These are phyloP conservation scores for Cladophialophora immunda DNA, from an alignment of 2,329 filamentous ascomycete genomes.

Conservation along the genomic window DNA sequence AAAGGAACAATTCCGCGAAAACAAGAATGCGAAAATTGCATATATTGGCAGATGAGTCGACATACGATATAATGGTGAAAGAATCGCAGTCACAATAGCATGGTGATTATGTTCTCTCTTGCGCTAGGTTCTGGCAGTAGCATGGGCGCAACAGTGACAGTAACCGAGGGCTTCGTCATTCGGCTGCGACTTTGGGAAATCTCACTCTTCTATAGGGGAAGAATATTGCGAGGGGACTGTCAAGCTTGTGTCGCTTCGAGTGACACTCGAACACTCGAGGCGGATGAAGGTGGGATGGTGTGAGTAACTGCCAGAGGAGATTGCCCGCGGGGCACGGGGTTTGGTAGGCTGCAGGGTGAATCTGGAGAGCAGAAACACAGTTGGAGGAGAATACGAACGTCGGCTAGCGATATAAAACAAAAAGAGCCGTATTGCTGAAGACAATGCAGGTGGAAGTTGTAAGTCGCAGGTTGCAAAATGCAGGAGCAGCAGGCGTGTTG, in stretches of 20 bases:
- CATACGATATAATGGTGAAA: slow-evolving; percentile 23
- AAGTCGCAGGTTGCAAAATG: slow-evolving; percentile 11
- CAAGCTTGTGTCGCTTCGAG: neutral
- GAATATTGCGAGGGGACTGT: neutral
- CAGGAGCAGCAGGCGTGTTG: slow-evolving; percentile 29
- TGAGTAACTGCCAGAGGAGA: slow-evolving; percentile 7
- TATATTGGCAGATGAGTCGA: neutral
- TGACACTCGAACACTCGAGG: slow-evolving; percentile 6
- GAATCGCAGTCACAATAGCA: slow-evolving; percentile 27
- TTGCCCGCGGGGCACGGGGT: slow-evolving; percentile 10
- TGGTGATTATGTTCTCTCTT: slow-evolving; percentile 23
- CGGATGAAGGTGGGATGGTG: slow-evolving; percentile 7
- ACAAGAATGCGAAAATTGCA: neutral
- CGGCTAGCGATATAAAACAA: neutral
- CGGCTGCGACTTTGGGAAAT: neutral
- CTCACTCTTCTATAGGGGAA: neutral
- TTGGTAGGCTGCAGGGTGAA: neutral
- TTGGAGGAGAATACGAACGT: neutral
- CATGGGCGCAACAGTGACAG: slow-evolving; percentile 16
- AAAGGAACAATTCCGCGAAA: neutral
- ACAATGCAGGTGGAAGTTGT: slow-evolving; percentile 1
- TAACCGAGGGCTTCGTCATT: slow-evolving; percentile 3
- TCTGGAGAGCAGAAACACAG: neutral
- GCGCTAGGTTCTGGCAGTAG: slow-evolving; percentile 19
- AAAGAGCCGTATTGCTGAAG: neutral